A percentile compares a stretch with the other conserved stretches of the same genome.
Evolutionary conservation across 1,139 yeast genomes (phyloP).

Genomic region (Geotrichum fermentans): DNA sequence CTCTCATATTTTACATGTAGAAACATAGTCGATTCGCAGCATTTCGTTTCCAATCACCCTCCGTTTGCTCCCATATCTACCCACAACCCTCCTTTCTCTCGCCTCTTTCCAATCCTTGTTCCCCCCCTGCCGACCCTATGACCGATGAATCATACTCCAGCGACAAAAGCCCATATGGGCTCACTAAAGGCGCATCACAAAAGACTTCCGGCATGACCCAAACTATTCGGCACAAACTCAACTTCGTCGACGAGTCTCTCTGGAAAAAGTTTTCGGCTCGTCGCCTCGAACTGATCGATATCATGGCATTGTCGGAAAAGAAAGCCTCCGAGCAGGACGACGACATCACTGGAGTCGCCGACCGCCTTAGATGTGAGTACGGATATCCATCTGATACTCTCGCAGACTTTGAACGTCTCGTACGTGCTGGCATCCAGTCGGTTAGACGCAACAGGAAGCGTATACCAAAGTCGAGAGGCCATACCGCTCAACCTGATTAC

Average conservation of each 20-base stretch:
- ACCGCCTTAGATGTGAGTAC: slow-evolving; percentile 68
- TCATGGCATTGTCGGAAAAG: slow-evolving; percentile 64
- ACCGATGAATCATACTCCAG: slow-evolving; percentile 12
- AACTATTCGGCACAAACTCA: slow-evolving; percentile 63
- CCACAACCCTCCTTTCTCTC: too few relatives aligned
- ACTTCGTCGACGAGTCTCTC: slow-evolving; percentile 70
- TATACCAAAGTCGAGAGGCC: slow-evolving; percentile 34
- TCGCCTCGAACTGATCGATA: slow-evolving; percentile 80
- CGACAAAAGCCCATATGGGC: background rate
- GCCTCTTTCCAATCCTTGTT: too few relatives aligned
- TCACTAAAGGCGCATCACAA: slow-evolving; percentile 4
- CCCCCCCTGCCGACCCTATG: too few relatives aligned
- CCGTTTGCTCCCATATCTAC: too few relatives aligned
- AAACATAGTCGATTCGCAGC: too few relatives aligned
- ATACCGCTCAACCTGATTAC: background rate
- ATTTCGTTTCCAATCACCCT: too few relatives aligned
- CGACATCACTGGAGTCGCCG: slow-evolving; percentile 72
- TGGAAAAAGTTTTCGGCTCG: slow-evolving; percentile 92
- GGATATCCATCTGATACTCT: slow-evolving; percentile 55
- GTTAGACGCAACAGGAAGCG: slow-evolving; percentile 65
- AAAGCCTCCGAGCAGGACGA: slow-evolving; percentile 93
- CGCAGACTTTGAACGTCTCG: slow-evolving; percentile 79
- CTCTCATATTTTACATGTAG: too few relatives aligned
- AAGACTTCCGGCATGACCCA: slow-evolving; percentile 62
- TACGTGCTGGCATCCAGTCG: slow-evolving; percentile 86